Base-by-base conservation (phyloP, 495 filamentous ascomycete genomes). In the Pyrenula aspistea region DNA sequence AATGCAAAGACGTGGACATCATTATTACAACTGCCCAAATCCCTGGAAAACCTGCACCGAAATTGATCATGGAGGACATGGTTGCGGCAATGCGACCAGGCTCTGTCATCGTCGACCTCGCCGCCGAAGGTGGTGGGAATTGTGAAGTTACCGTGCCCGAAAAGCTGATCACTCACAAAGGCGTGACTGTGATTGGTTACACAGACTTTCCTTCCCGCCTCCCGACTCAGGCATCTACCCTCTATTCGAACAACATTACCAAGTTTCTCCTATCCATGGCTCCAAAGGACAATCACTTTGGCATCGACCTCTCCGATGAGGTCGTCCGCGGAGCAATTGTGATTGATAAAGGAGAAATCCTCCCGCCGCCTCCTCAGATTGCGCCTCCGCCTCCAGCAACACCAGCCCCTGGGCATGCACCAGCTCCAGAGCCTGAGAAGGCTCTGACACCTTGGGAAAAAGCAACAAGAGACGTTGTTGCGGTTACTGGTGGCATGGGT, bases 211-310 rank as follows among this genome's bases (percentile, higher is more conserved):
- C 88, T 0, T 91, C 88, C 4, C 77, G 86, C 20, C 74, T 92
- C 8, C 86, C 88, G 0, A 91, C 87, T 22, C 88, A 92, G 62
- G 84, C 86, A 0, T 90, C 86, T 2, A 89, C 87, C 1, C 69
- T 92, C 22, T 92, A 90, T 70, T 89, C 85, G 19, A 92, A 92
- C 75, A 92, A 92, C 61, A 88, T 92, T 62, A 88, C 83, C 57
- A 91, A 90, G 65, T 85, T 84, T 61, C 77, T 92, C 10, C 74
- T 92, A 24, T 90, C 87, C 1, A 87, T 92, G 76, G 70, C 81
- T 10, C 85, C 87, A 1, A 73, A 84, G 61, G 83, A 88, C 0
- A 87, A 85, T 57, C 76, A 83, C 23, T 91, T 85, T 60, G 85
- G 85, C 0, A 68, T 92, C 51, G 86, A 91, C 56, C 69, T 91